Evolutionary conservation across 2,329 filamentous ascomycete species (phyloP), one percentile per base, ranked within the genome.

Genomic region (Leptodontidium sp.): DNA sequence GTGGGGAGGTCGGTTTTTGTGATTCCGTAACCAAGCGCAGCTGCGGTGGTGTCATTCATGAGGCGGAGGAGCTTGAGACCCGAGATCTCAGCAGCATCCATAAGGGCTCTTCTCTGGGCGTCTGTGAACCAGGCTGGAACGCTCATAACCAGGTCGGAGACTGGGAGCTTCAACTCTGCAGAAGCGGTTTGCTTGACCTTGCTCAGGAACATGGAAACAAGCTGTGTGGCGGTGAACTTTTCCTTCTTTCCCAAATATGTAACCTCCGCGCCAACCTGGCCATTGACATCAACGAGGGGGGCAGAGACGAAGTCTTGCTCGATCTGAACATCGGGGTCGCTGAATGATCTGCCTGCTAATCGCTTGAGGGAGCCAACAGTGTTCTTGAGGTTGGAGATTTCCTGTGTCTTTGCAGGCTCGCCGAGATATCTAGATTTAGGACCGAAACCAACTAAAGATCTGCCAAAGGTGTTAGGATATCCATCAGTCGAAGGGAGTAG

Each of bases 341-440:
- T 91, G 83, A 95, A 87, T 72, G 88, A 86, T 80, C 96, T 93
- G 79, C 96, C 96, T 79, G 92, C 91, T 76, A 99, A 90, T 78
- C 96, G 93, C 86, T 97, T 97, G 78, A 99, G 88, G 75, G 90
- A 94, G 81, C 89, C 87, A 84, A 99, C 93, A 75, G 96, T 99
- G 88, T 99, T 99, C 87, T 98, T 99, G 79, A 98, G 90, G 87
- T 99, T 99, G 79, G 95, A 97, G 80, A 97, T 97, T 84, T 99
- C 96, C 85, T 98, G 95, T 75, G 95, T 98, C 89, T 98, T 98
- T 76, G 96, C 96, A 68, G 93, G 83, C 85, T 99, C 96, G 75
- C 96, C 96, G 74, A 99, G 88, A 81, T 97, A 97, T 85, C 96
- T 92, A 82, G 88, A 90, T 85, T 97, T 97, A 80, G 93, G 91